These are phyloP conservation scores for Aegilops speltoides DNA, from an alignment of 176 grass and related monocot species.

Conservation along the genomic window DNA sequence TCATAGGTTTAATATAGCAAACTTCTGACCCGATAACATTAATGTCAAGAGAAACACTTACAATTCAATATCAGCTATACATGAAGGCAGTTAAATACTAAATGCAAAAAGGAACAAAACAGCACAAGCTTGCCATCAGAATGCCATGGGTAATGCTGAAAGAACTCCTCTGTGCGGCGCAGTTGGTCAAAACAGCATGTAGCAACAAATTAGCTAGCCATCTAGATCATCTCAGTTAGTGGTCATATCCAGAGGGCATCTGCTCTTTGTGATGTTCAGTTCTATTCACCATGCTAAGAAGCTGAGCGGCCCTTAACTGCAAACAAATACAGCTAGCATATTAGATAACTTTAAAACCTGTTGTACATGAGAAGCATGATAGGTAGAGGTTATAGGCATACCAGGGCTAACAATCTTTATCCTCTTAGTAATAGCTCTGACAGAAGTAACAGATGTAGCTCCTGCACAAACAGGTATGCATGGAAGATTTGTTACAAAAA, in stretches of 20 bases:
- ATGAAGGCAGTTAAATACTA: neutral
- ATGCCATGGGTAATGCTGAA: neutral
- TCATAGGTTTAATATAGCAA: neutral
- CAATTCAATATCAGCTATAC: slow-evolving; percentile 15
- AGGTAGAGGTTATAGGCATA: slow-evolving; percentile 17
- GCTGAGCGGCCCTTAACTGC: slow-evolving; percentile 32
- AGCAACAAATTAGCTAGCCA: slow-evolving; percentile 13
- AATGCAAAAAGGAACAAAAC: neutral
- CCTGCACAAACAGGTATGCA: slow-evolving; percentile 37
- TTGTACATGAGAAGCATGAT: neutral
- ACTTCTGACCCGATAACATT: neutral
- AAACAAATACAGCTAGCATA: slow-evolving; percentile 16
- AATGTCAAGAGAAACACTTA: slow-evolving; percentile 7
- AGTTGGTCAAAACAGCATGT: neutral
- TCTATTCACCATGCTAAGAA: slow-evolving; percentile 9
- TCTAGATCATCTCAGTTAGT: slow-evolving; percentile 36
- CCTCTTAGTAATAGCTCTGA: slow-evolving; percentile 84
- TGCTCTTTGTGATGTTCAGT: neutral
- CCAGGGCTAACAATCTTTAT: slow-evolving; percentile 87
- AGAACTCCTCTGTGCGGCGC: neutral
- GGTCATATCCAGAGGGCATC: neutral
- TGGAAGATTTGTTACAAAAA: slow-evolving; percentile 1
- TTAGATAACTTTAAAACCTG: neutral
- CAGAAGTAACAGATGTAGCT: slow-evolving; percentile 59
- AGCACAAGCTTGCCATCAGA: neutral